Evolutionary conservation across 768 basidiomycete species (phyloP).

Genomic region (Boletus eberwhitei): DNA sequence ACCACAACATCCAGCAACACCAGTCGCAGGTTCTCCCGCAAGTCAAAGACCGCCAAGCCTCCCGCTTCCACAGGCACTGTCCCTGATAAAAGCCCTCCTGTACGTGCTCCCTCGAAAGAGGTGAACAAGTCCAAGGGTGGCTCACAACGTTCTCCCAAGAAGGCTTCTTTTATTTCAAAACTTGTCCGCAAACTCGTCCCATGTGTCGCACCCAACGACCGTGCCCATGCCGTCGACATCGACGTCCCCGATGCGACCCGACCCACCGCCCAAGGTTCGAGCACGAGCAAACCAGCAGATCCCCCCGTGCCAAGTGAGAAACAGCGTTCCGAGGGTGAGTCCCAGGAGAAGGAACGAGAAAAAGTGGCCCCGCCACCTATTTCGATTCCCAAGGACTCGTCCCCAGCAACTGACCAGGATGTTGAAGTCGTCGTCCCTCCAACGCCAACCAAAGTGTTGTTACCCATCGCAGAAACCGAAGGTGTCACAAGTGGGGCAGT

Average conservation of each 20-base stretch:
- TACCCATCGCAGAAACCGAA: slow-evolving; percentile 74
- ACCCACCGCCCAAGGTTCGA: slow-evolving; percentile 16
- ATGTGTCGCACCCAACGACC: slow-evolving; percentile 53
- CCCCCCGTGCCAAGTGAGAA: slow-evolving; percentile 28
- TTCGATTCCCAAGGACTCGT: slow-evolving; percentile 19
- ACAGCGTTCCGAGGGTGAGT: slow-evolving; percentile 21
- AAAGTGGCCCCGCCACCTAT: slow-evolving; percentile 28
- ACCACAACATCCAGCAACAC: slow-evolving; percentile 18
- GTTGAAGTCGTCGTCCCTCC: slow-evolving; percentile 44
- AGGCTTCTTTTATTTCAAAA: slow-evolving; percentile 57
- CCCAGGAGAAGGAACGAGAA: slow-evolving; percentile 36
- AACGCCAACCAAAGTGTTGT: slow-evolving; percentile 42
- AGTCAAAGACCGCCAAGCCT: slow-evolving; percentile 18
- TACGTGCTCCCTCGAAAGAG: slow-evolving; percentile 33
- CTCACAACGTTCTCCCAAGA: slow-evolving; percentile 35
- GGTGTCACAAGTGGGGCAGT: slow-evolving; percentile 91
- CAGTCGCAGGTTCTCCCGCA: slow-evolving; percentile 32
- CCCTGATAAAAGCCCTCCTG: slow-evolving; percentile 30
- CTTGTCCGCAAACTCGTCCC: slow-evolving; percentile 63
- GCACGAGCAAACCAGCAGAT: slow-evolving; percentile 22
- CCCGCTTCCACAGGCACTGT: slow-evolving; percentile 15
- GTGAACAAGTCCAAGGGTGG: slow-evolving; percentile 33
- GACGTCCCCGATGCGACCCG: slow-evolving; percentile 28
- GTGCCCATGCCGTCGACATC: slow-evolving; percentile 44
- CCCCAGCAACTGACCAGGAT: slow-evolving; percentile 26